These are phyloP conservation scores for Chenopodium quinoa DNA, from an alignment of 148 eudicot species.

Conservation along the genomic window DNA sequence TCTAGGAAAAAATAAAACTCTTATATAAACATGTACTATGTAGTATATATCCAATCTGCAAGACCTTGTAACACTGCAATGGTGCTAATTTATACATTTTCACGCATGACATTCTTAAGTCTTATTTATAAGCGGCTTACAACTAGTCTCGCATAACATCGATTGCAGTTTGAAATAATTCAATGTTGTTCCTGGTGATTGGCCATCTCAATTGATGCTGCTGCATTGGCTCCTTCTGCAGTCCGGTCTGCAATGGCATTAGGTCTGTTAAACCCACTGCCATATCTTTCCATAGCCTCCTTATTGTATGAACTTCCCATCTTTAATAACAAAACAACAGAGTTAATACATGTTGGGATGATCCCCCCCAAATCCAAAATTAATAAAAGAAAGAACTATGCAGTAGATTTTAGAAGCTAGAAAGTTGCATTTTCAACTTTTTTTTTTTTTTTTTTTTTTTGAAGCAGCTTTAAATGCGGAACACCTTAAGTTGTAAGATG, in stretches of 20 bases:
- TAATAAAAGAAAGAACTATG: too few species aligned
- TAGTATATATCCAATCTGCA: background rate
- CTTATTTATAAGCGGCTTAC: background rate
- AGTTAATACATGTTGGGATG: background rate
- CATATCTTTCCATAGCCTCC: slow-evolving; percentile 15
- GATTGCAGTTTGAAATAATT: background rate
- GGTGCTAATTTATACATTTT: background rate
- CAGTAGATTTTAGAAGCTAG: too few species aligned
- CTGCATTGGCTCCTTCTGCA: background rate
- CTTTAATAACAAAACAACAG: slow-evolving; percentile 5
- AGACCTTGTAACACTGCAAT: background rate
- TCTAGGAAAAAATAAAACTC: background rate
- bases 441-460: too few species aligned
- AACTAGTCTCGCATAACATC: background rate
- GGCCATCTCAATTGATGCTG: background rate
- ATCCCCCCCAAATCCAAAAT: too few species aligned
- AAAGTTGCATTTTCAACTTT: too few species aligned
- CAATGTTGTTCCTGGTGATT: background rate
- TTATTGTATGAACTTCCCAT: slow-evolving; percentile 24
- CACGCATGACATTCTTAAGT: too few species aligned
- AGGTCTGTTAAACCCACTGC: background rate
- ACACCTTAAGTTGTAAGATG: too few species aligned
- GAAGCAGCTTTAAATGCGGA: too few species aligned
- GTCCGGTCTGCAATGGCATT: background rate
- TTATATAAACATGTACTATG: background rate